Conservation (phyloP, 192 early-diverging fungal genomes). For the Umbelopsis sp. region DNA sequence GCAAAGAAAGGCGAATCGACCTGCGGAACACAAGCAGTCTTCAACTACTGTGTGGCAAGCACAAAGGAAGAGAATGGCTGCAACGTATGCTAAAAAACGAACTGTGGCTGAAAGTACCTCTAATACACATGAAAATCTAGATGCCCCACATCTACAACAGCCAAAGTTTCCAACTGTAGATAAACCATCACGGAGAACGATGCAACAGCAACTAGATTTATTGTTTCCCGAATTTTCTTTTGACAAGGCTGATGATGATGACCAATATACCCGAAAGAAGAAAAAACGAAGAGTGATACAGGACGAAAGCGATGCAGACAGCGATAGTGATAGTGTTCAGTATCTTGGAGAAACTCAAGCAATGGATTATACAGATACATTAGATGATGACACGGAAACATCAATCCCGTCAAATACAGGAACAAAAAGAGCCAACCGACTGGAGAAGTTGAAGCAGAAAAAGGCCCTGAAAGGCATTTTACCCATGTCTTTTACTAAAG, state of each 20-base stretch:
- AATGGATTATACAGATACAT: not conserved
- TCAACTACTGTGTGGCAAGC: not conserved
- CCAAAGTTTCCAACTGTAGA: too few species aligned
- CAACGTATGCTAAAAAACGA: not conserved
- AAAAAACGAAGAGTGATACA: constrained; percentile 7
- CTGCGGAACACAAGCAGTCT: not conserved
- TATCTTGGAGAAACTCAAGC: not conserved
- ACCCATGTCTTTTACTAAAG: constrained; percentile 22
- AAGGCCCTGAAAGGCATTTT: constrained; percentile 10
- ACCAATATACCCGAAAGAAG: constrained; percentile 2
- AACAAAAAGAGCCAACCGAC: not conserved
- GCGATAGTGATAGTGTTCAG: not conserved
- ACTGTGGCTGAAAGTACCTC: too few species aligned
- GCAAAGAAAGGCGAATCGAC: too few species aligned
- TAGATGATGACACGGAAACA: not conserved
- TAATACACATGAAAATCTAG: too few species aligned
- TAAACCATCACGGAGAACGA: constrained; percentile 1
- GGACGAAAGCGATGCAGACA: constrained; percentile 2
- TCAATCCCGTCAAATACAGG: not conserved
- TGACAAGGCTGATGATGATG: not conserved
- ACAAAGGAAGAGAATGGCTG: not conserved
- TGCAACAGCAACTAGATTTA: constrained; percentile 16
- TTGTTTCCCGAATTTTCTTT: constrained; percentile 15
- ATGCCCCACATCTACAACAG: too few species aligned
- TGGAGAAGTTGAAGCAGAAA: not conserved